Conservation (phyloP, 345 rosid genomes). For the Gynandropsis gynandra region DNA sequence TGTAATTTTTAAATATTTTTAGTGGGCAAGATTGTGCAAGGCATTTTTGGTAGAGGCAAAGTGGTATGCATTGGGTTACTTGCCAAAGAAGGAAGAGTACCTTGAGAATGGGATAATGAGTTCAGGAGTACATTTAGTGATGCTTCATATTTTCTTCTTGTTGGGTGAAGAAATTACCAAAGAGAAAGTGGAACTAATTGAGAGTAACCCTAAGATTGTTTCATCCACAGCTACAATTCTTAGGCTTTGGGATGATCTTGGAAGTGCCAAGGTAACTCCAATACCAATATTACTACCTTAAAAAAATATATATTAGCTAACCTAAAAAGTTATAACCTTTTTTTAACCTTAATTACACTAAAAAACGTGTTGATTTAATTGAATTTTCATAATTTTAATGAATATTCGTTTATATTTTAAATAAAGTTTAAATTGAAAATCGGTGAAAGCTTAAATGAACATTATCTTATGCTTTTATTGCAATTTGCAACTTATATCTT, state of each 20-base stretch:
- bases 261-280: slow-evolving; percentile 43
- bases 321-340: no score
- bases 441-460: no score
- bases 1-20: no score
- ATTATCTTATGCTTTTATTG: no score
- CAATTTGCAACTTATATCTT: no score
- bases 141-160: slow-evolving; percentile 44
- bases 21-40: slow-evolving; percentile 48
- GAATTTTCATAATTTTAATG: no score
- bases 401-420: no score
- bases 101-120: slow-evolving; percentile 49
- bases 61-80: slow-evolving; percentile 40
- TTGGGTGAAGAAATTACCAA: slow-evolving; percentile 32
- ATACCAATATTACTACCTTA: no score
- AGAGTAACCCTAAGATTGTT: slow-evolving; percentile 29
- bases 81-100: slow-evolving; percentile 39
- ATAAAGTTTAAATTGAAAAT: no score
- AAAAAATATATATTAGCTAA: no score
- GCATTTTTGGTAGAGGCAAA: slow-evolving; percentile 56
- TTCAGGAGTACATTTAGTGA: slow-evolving; percentile 42
- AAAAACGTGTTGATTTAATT: no score
- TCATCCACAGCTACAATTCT: slow-evolving; percentile 41
- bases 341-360: no score
- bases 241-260: slow-evolving; percentile 57
- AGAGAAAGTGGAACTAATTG: slow-evolving; percentile 29